A percentile compares a stretch with the other conserved stretches of the same genome.
Evolutionary conservation across 805 yeast species (phyloP).

Genomic region (Cyberlindnera mississippiensis): DNA sequence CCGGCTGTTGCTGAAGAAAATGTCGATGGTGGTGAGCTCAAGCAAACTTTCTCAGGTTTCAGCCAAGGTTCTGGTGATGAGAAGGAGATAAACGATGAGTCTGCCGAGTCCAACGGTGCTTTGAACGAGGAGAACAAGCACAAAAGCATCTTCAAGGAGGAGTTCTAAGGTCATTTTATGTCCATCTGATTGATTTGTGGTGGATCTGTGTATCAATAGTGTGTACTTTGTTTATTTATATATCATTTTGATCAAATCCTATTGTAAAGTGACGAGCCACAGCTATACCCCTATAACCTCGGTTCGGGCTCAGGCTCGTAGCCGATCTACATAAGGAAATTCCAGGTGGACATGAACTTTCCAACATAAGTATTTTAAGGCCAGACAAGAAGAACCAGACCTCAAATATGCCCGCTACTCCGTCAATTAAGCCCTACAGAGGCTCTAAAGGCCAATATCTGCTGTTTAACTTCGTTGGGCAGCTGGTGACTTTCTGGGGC

Average conservation of each 20-base stretch:
- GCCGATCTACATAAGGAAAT: too few relatives aligned
- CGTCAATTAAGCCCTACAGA: neutral
- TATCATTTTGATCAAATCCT: too few relatives aligned
- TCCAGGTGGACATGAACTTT: too few relatives aligned
- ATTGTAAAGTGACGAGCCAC: too few relatives aligned
- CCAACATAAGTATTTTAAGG: too few relatives aligned
- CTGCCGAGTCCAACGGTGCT: constrained; percentile 5
- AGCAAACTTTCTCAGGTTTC: constrained; percentile 40
- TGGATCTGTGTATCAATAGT: neutral
- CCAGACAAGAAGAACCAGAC: too few relatives aligned
- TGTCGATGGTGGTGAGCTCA: constrained; percentile 23
- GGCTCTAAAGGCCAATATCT: neutral
- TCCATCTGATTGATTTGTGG: too few relatives aligned
- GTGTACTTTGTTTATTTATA: too few relatives aligned
- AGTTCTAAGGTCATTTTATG: constrained; percentile 13
- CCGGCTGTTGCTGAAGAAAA: constrained; percentile 6
- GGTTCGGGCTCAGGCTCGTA: too few relatives aligned
- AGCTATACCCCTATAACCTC: too few relatives aligned
- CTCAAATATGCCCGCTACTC: too few relatives aligned
- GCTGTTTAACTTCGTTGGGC: constrained; percentile 2
- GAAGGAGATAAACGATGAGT: constrained; percentile 20
- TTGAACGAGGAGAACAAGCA: constrained; percentile 17
- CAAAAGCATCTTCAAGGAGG: constrained; percentile 28
- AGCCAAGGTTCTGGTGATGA: constrained; percentile 41
- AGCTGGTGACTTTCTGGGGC: constrained; percentile 3